Evolutionary conservation across 23 red algal species (phyloP).

Genomic region (Gracilariopsis chorda): DNA sequence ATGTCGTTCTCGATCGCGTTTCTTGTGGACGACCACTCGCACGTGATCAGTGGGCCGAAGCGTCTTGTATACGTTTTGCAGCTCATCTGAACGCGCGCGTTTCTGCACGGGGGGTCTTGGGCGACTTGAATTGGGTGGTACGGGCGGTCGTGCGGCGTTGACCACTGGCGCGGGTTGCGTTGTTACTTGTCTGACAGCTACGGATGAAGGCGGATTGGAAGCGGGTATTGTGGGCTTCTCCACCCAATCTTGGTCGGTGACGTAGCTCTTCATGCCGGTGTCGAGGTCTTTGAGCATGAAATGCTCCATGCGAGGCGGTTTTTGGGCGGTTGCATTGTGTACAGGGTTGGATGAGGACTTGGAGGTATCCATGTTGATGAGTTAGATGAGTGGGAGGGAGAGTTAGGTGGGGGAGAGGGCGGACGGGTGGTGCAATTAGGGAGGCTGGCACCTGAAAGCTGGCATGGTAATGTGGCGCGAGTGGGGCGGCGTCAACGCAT

Average conservation of each 20-base stretch:
- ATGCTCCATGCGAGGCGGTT: slow-evolving; percentile 25
- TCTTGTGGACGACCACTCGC: slow-evolving; percentile 63
- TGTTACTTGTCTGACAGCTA: background rate
- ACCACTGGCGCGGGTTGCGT: background rate
- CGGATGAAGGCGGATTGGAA: background rate
- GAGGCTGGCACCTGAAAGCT: too few species aligned
- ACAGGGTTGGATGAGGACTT: too few species aligned
- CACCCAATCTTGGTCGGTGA: slow-evolving; percentile 65
- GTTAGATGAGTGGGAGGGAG: too few species aligned
- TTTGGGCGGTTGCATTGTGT: background rate
- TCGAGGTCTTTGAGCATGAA: slow-evolving; percentile 66
- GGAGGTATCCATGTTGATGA: too few species aligned
- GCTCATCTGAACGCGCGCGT: slow-evolving; percentile 44
- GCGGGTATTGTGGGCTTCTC: slow-evolving; percentile 24
- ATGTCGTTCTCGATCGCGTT: slow-evolving; percentile 37
- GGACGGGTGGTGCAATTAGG: too few species aligned
- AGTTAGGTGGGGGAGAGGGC: too few species aligned
- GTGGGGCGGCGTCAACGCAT: too few species aligned
- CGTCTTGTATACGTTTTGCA: slow-evolving; percentile 14
- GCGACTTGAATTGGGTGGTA: background rate
- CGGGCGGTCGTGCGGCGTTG: background rate
- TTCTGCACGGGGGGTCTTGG: background rate
- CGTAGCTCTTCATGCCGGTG: slow-evolving; percentile 57
- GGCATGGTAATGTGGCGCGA: too few species aligned
- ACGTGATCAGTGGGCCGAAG: slow-evolving; percentile 44